These are phyloP conservation scores for Cercophora newfieldiana DNA, from an alignment of 495 filamentous ascomycete genomes.

Conservation along the genomic window DNA sequence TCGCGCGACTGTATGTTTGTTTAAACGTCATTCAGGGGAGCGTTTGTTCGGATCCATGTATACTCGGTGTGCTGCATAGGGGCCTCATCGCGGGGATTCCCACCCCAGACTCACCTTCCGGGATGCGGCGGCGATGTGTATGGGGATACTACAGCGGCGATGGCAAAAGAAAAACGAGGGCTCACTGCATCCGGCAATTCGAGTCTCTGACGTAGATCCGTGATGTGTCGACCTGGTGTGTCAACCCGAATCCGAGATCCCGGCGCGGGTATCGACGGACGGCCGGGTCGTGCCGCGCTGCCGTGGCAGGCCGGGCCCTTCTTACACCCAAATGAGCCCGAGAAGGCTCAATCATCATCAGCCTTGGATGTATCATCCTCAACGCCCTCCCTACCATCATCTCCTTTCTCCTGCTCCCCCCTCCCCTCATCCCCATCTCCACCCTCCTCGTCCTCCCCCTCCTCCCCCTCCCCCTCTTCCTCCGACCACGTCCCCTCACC, in stretches of 20 bases:
- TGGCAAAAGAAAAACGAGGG: background rate
- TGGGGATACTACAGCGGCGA: background rate
- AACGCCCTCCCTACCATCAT: background rate
- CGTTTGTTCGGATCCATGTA: background rate
- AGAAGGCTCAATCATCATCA: background rate
- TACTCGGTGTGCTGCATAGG: background rate
- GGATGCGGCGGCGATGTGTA: background rate
- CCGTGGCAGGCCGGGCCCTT: background rate
- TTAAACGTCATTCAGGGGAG: background rate
- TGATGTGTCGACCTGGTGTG: background rate
- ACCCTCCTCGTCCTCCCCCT: background rate
- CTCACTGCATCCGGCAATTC: background rate
- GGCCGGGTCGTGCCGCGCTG: background rate
- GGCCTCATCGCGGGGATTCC: background rate
- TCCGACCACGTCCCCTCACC: conserved; percentile 11
- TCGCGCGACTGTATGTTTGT: background rate
- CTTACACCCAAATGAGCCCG: background rate
- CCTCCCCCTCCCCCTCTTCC: background rate
- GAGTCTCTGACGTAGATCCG: background rate
- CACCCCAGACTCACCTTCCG: background rate
- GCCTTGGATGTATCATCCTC: background rate
- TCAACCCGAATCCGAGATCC: background rate
- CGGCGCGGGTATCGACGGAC: background rate
- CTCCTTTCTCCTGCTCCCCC: background rate
- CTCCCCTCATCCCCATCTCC: background rate